phyloP scores from a whole-genome alignment of 164 flowering plant species.

The Aristolochia contorta region DNA sequence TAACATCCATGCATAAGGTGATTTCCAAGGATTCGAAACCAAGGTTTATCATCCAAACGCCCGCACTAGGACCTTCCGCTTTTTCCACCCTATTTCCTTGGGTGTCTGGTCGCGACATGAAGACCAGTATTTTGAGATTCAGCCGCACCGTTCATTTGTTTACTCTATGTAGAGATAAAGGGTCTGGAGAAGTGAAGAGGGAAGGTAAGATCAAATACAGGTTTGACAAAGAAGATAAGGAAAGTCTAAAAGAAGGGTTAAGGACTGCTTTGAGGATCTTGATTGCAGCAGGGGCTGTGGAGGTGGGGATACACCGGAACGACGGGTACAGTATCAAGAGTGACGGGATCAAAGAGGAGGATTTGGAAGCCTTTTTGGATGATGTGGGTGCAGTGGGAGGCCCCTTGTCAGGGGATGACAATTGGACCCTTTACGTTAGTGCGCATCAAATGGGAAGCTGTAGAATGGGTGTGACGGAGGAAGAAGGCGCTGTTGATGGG shows the following conservation, averaged over 20 bases:
- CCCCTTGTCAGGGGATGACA: conserved; percentile 10
- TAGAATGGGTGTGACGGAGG: conserved; percentile 28
- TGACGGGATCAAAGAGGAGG: conserved; percentile 24
- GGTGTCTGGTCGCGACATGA: conserved; percentile 32
- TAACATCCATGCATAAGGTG: conserved; percentile 28
- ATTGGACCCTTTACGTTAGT: conserved; percentile 20
- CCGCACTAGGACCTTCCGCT: conserved; percentile 24
- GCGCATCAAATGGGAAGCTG: conserved; percentile 47
- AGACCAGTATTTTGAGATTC: conserved; percentile 22
- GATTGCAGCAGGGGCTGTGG: conserved; percentile 39
- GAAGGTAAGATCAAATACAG: conserved; percentile 24
- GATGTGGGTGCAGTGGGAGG: conserved; percentile 16
- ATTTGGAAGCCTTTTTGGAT: conserved; percentile 29
- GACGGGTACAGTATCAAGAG: conserved; percentile 28
- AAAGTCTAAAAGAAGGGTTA: conserved; percentile 24
- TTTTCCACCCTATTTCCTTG: conserved; percentile 28
- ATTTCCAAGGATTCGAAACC: conserved; percentile 12
- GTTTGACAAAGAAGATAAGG: conserved; percentile 17
- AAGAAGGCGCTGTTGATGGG: conserved; percentile 32
- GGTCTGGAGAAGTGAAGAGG: conserved; percentile 26
- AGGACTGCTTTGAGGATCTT: conserved; percentile 25
- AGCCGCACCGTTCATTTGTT: conserved; percentile 25
- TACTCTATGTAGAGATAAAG: conserved; percentile 26
- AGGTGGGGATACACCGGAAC: conserved; percentile 30
- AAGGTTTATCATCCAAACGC: conserved; percentile 23